Evolutionary conservation across 768 basidiomycete genomes (phyloP), one percentile per base, ranked within the genome.

Genomic region (Xerocomus spinulosus): DNA sequence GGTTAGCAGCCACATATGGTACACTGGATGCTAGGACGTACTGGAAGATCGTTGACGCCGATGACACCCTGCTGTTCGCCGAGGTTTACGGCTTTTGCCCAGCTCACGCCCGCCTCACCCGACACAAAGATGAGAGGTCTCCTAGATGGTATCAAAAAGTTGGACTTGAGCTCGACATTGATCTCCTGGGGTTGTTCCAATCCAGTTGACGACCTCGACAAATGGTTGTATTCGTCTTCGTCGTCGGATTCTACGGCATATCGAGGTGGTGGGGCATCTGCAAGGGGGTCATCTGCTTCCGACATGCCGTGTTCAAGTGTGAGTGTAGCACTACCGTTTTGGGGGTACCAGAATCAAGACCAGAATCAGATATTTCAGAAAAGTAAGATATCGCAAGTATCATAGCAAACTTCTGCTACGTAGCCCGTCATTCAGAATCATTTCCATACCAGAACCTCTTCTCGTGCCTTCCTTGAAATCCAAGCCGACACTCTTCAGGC

Each of bases 191-290:
- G 53, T 12, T 37, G 53, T 49, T 56, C 49, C 42, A 54, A 36
- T 17, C 14, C 18, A n/a, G 40, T 35, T 21, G 48, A 26, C 2
- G 38, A 23, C 12, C 0, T 21, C 4, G 61, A 55, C 3, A 73
- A 60, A 13, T 77, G 77, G 44, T 77, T 76, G 51, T 71, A 70
- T 55, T 83, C 81, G 43, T 84, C 82, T 50, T 82, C 81, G n/a
- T 83, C 81, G 50, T 85, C 83, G 4, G 81, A 83, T 56, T 85
- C 83, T 41, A 83, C 65, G 30, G 77, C 77, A 51, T 85, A 73
- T 46, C 83, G 75, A 29, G 83, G 79, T 2, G 83, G 80, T 4
- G 69, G 67, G 41, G 69, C 68, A 56, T 83, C 82, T 48, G 73
- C 73, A 17, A 83, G 70, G 2, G 81, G 79, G 58, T 45, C 44